A percentile compares a stretch with the other conserved stretches of the same genome.
Conservation (phyloP, 108 stramenopile genomes). For the Skeletonema tropicum region DNA sequence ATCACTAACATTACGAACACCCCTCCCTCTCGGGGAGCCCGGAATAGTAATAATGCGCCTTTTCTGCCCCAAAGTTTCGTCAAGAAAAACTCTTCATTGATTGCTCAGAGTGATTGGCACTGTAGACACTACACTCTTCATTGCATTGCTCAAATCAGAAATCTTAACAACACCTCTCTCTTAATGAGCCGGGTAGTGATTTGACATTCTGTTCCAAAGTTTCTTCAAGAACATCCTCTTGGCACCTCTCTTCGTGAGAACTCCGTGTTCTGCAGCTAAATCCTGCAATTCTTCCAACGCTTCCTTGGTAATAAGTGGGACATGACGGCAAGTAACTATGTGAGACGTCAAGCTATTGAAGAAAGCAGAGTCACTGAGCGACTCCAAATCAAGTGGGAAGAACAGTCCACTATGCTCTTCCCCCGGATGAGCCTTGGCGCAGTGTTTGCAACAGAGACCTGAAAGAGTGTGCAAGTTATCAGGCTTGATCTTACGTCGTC, state of each 20-base stretch:
- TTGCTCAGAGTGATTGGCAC: no score
- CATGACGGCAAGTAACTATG: background rate
- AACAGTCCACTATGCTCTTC: background rate
- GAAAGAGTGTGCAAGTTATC: background rate
- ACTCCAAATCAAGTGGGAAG: slow-evolving; percentile 1
- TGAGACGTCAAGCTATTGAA: slow-evolving; percentile 9
- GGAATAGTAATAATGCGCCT: no score
- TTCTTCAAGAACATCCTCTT: slow-evolving; percentile 17
- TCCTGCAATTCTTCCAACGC: slow-evolving; percentile 14
- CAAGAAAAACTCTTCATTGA: no score
- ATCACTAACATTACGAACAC: no score
- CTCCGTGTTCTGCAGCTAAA: slow-evolving; percentile 17
- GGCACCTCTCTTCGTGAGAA: slow-evolving; percentile 9
- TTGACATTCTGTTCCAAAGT: slow-evolving; percentile 12
- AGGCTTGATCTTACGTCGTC: background rate
- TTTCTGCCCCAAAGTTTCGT: no score
- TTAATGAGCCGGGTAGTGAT: background rate
- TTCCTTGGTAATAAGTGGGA: slow-evolving; percentile 7
- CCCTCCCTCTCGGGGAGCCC: no score
- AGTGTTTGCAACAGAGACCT: slow-evolving; percentile 14
- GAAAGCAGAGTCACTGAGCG: slow-evolving; percentile 8
- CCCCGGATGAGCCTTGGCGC: background rate
- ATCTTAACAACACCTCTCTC: no score
- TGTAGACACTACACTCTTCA: no score
- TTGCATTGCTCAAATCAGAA: no score